Evolutionary conservation across 768 basidiomycete genomes (phyloP).

Genomic region (Leucosporidium creatinivorum): DNA sequence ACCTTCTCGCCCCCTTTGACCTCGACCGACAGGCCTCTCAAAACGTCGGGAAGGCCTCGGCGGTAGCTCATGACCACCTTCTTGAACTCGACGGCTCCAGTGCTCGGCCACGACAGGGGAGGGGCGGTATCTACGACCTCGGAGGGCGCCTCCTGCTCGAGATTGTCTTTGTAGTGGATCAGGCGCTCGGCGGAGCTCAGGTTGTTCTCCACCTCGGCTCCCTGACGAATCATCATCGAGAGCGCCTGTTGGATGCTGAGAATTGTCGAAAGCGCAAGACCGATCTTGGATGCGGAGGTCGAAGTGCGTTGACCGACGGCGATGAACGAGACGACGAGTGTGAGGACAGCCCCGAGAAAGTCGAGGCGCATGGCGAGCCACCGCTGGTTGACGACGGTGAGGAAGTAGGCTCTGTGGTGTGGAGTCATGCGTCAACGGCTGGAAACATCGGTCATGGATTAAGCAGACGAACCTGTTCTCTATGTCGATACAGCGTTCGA

Average conservation of each 20-base stretch:
- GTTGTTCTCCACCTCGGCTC: conserved; percentile 78
- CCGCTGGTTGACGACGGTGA: conserved; percentile 75
- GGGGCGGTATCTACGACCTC: background rate
- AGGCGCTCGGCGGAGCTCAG: conserved; percentile 68
- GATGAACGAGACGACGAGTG: conserved; percentile 31
- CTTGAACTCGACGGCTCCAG: conserved; percentile 66
- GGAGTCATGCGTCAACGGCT: background rate
- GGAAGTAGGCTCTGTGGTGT: conserved; percentile 74
- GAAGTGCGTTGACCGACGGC: background rate
- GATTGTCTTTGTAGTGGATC: conserved; percentile 11
- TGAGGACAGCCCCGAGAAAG: conserved; percentile 12
- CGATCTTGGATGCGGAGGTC: conserved; percentile 54
- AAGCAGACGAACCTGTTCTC: conserved; percentile 87
- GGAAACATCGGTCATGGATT: conserved; percentile 36
- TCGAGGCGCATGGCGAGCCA: conserved; percentile 36
- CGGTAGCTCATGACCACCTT: conserved; percentile 73
- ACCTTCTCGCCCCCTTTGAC: conserved; percentile 77
- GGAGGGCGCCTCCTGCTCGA: background rate
- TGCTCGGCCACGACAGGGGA: conserved; percentile 55
- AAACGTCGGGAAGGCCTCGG: conserved; percentile 72
- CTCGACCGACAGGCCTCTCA: conserved; percentile 68
- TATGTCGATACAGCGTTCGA: conserved; percentile 63
- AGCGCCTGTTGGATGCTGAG: conserved; percentile 4
- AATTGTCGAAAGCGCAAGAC: conserved; percentile 48
- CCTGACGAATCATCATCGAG: conserved; percentile 43